These are phyloP conservation scores for Somion occarium DNA, from an alignment of 1,284 basidiomycete species.

Conservation along the genomic window DNA sequence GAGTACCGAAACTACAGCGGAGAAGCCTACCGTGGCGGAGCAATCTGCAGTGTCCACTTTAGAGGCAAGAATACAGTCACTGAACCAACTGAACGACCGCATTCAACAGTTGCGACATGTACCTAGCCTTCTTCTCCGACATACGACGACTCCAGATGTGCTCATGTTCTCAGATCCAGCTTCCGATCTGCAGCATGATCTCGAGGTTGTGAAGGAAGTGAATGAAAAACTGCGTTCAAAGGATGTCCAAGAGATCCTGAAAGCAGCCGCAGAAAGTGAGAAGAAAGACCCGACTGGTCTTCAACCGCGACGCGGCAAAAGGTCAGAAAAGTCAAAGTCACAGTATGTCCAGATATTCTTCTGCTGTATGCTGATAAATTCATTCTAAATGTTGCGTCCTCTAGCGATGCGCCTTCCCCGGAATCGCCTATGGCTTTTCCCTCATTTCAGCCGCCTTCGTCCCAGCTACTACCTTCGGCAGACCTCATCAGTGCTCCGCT, in stretches of 20 bases:
- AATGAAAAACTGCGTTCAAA: conserved; percentile 4
- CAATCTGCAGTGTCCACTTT: conserved; percentile 1
- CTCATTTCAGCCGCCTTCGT: conserved; percentile 33
- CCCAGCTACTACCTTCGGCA: conserved; percentile 37
- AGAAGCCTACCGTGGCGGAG: conserved; percentile 6
- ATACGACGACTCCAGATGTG: not conserved
- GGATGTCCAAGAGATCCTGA: conserved; percentile 4
- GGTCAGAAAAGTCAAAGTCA: not conserved
- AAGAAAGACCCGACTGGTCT: conserved; percentile 1
- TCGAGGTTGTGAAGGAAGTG: conserved; percentile 2
- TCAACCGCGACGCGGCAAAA: not conserved
- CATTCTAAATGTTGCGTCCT: too few relatives aligned
- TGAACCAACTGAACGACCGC: conserved; percentile 1
- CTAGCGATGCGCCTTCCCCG: conserved; percentile 50
- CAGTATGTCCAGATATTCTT: not conserved
- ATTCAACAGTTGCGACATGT: conserved; percentile 5
- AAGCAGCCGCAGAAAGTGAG: not conserved
- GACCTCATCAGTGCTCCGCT: conserved; percentile 33
- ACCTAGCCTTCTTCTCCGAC: conserved; percentile 2
- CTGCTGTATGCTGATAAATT: too few relatives aligned
- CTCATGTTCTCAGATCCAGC: not conserved
- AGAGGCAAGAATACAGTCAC: conserved; percentile 1
- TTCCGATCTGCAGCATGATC: not conserved
- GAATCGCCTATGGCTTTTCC: conserved; percentile 57
- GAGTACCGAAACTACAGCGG: not conserved